Evolutionary conservation across 768 basidiomycete genomes (phyloP), one percentile per base, ranked within the genome.

Genomic region (Macrolepiota albuminosa): DNA sequence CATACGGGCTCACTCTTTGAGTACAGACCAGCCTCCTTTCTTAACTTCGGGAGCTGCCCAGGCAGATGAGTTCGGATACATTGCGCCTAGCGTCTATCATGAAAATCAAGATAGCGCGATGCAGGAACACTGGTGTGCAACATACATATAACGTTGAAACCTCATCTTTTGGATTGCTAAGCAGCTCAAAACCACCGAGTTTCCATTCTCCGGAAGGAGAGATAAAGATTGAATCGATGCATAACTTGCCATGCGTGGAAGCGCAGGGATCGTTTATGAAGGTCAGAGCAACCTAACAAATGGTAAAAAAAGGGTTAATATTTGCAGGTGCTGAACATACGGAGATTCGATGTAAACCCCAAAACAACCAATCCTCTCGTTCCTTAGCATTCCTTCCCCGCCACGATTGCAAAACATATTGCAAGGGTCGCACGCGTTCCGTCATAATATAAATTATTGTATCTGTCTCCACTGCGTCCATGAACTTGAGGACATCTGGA

Each of bases 191-290:
- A 0, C 96, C 96, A 21, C 93, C 95, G 8, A 99, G 76, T 68
- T 92, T 92, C 97, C 96, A 98, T 76, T 99, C 97, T 6, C 96
- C 93, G 0, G 93, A 91, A 0, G 89, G 87, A 0, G 96, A 93
- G 54, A 97, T 84, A 69, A 97, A 98, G 59, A 98, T 84, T 1
- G 91, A 86, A 59, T 82, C 80, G n/a, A 82, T 71, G 60, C 84
- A 77, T 58, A 95, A 69, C 64, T 87, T 90, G 24, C 93, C 95
- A 66, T 97, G 94, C 0, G 91, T 91, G 2, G 91, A 92, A 29
- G 82, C 73, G 56, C 84, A 88, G 8, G 91, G 81, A 45, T 92
- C 88, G 67, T 98, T 98, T 58, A 98, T 71, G 73, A 99, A 99
- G 2, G 90, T 79, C 43, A 98, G 74, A 3, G 95, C 95, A 57